Base-by-base conservation (phyloP, 2,329 filamentous ascomycete species). In the Hymenoscyphus infarciens region DNA sequence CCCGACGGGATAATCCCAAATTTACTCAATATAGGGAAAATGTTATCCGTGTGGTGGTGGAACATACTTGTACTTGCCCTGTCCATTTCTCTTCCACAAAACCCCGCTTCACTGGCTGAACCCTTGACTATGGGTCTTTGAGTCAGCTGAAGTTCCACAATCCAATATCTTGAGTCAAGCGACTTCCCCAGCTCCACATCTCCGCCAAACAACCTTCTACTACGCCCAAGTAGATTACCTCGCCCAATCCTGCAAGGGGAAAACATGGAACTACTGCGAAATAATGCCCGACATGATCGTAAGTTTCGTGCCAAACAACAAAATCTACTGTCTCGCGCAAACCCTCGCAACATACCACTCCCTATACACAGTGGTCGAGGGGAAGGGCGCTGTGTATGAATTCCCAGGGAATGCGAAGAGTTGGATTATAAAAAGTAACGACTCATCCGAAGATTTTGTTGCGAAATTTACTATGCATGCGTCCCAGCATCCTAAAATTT, bases 171-270 rank as follows among this genome's bases (percentile, higher is more conserved):
- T 22, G 42, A 49, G n/a, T 49, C 42, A 22, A 19, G 11, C 42
- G 8, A 11, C 6, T 19, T 19, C 42, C n/a, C 5, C 16, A 10
- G n/a, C n/a, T 45, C n/a, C 13, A 22, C 2, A 19, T 45, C n/a
- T 45, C 19, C 16, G 42, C 16, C 31, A 33, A 33, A 33, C 33
- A 35, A 35, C 33, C 64, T 80, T 80, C 71, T 80, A 81, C 70
- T 80, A 80, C 66, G 72, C 68, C n/a, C 77, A 80, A 69, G 74
- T 75, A 22, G 79, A 80, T 64, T 68, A 77, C 58, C 69, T 80
- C 22, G 70, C 71, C 29, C 63, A 71, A 38, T 67, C 54, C 69
- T 73, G 11, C 1, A 66, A 73, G 59, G 76, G 75, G 1, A 79
- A 80, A 69, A 27, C 63, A 0, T 80, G 78, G 78, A 75, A 72